Evolutionary conservation across 1,284 basidiomycete species (phyloP).

Genomic region (Ganoderma sp.): DNA sequence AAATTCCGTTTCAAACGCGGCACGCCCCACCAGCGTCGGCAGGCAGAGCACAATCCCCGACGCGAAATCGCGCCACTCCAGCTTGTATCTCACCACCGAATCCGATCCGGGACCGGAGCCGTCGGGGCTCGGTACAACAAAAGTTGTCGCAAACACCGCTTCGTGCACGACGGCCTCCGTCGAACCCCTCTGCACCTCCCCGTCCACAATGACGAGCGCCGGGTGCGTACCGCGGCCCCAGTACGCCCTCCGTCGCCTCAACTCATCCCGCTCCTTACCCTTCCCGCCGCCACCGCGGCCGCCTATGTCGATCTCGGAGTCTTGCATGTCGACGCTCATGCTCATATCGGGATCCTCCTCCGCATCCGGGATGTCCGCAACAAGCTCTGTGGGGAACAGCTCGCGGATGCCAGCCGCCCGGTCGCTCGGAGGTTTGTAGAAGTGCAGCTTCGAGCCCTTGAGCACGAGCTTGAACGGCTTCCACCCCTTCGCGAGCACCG

Average conservation of each 20-base stretch:
- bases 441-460: conserved; percentile 80
- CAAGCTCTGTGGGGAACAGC: conserved; percentile 69
- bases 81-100: conserved; percentile 22
- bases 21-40: conserved; percentile 59
- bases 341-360: conserved; percentile 37
- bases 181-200: conserved; percentile 64
- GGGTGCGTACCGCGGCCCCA: conserved; percentile 82
- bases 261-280: conserved; percentile 44
- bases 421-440: conserved; percentile 82
- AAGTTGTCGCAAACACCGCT: conserved; percentile 77
- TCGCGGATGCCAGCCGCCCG: conserved; percentile 66
- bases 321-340: conserved; percentile 37
- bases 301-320: conserved; percentile 42
- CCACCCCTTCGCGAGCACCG: conserved; percentile 67
- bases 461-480: conserved; percentile 83
- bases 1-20: conserved; percentile 73
- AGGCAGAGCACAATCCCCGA: conserved; percentile 62
- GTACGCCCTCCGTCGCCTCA: conserved; percentile 69
- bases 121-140: conserved; percentile 37
- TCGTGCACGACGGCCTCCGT: conserved; percentile 82
- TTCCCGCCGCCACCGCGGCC: conserved; percentile 34
- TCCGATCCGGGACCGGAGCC: conserved; percentile 8
- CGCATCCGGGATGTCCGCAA: conserved; percentile 58
- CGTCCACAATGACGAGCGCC: conserved; percentile 57
- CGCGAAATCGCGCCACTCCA: conserved; percentile 66